phyloP scores from a whole-genome alignment of 441 rosid species.

The Pelargonium citronellum region DNA sequence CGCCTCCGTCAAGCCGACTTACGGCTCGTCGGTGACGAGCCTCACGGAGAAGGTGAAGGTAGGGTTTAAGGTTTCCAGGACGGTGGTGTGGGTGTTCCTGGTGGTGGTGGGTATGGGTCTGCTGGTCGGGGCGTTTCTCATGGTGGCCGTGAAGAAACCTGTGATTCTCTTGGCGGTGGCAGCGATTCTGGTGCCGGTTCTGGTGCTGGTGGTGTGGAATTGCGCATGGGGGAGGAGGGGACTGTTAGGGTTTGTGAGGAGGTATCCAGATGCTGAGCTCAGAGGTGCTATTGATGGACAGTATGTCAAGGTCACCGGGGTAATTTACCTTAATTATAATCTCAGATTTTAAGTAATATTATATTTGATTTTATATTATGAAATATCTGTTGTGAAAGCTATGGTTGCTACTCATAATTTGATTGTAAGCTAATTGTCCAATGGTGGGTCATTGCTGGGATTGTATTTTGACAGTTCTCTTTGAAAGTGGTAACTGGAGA shows the following conservation, averaged over 20 bases:
- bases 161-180: constrained; percentile 62
- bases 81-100: constrained; percentile 57
- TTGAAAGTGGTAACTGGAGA: background rate
- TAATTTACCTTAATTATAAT: constrained; percentile 23
- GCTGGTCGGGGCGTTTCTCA: constrained; percentile 58
- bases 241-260: constrained; percentile 47
- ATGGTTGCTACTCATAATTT: background rate
- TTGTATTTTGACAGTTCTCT: background rate
- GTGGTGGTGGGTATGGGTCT: constrained; percentile 59
- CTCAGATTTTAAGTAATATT: background rate
- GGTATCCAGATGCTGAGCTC: constrained; percentile 67
- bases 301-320: constrained; percentile 87
- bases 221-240: constrained; percentile 64
- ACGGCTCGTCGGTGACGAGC: constrained; percentile 78
- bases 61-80: constrained; percentile 68
- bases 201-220: constrained; percentile 58
- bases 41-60: constrained; percentile 55
- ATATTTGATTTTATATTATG: background rate
- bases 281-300: constrained; percentile 88
- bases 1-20: constrained; percentile 46
- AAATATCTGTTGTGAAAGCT: background rate
- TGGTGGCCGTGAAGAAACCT: constrained; percentile 69
- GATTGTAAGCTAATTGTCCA: background rate
- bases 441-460: constrained; percentile 3
- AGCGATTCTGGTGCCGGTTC: constrained; percentile 43